Percentiles rank a stretch among this genome's conserved stretches.
Conservation (phyloP, 2,329 filamentous ascomycete genomes). For the Orbilia brochopaga region DNA sequence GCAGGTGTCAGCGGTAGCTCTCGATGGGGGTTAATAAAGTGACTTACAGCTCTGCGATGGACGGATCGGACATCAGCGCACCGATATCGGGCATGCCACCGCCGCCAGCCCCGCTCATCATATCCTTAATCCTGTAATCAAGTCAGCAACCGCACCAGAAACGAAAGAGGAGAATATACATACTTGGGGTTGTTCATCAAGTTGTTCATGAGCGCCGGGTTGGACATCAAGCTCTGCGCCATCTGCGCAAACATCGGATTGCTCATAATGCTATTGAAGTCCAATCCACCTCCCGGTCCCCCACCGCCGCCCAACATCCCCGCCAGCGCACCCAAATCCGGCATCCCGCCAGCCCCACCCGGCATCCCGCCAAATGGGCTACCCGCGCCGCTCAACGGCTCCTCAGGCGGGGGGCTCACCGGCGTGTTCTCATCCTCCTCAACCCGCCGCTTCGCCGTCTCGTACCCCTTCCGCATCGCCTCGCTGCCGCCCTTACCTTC, state of each 20-base stretch:
- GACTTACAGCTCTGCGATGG: conserved; percentile 86
- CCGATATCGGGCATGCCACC: conserved; percentile 89
- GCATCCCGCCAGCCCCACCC: conserved; percentile 67
- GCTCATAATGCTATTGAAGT: conserved; percentile 84
- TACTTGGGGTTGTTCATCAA: conserved; percentile 86
- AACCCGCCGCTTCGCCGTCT: conserved; percentile 87
- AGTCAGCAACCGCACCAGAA: conserved; percentile 8
- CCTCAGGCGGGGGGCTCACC: conserved; percentile 61
- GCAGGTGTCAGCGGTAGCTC: background rate
- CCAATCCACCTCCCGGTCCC: conserved; percentile 73
- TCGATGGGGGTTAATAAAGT: conserved; percentile 55
- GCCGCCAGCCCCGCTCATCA: conserved; percentile 73
- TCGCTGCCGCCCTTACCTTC: conserved; percentile 94
- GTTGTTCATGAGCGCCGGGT: conserved; percentile 88
- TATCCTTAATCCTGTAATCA: conserved; percentile 69
- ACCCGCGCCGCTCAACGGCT: conserved; percentile 63
- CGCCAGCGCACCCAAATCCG: conserved; percentile 73
- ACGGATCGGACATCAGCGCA: conserved; percentile 88
- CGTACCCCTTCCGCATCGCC: conserved; percentile 94
- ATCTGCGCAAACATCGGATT: conserved; percentile 98
- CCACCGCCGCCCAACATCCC: conserved; percentile 73
- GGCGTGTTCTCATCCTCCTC: conserved; percentile 74
- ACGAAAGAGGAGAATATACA: background rate
- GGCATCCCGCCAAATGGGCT: conserved; percentile 55
- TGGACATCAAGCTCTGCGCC: conserved; percentile 97